Conservation (phyloP, 176 grass and related monocot species). For the Elymus sibiricus region DNA sequence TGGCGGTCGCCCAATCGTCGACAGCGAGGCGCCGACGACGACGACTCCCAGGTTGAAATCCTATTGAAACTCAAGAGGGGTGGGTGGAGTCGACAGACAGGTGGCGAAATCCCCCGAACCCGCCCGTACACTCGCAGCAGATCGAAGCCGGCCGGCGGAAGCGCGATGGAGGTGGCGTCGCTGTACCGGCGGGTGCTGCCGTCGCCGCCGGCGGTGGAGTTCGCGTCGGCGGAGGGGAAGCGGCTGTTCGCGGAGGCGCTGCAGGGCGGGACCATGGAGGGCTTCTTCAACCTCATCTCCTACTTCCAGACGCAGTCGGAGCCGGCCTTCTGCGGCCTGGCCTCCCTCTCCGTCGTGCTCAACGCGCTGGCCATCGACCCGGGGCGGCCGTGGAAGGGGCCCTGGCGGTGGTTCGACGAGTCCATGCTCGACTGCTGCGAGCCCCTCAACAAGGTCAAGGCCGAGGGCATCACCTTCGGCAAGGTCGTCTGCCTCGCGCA, state of each 20-base stretch:
- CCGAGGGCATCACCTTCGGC: constrained; percentile 70
- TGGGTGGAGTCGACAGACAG: not conserved
- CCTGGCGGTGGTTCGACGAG: constrained; percentile 98
- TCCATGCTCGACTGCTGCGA: constrained; percentile 98
- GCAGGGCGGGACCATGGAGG: constrained; percentile 72
- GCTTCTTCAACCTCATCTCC: constrained; percentile 74
- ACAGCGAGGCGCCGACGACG: not conserved
- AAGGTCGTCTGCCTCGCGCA: constrained; percentile 88
- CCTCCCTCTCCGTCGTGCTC: constrained; percentile 72
- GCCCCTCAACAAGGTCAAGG: constrained; percentile 73
- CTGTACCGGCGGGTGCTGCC: constrained; percentile 77
- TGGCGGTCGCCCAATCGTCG: not conserved
- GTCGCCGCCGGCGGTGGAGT: constrained; percentile 86
- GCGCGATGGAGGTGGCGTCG: constrained; percentile 46
- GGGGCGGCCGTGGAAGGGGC: constrained; percentile 62
- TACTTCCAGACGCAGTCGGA: constrained; percentile 88
- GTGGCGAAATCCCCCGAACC: not conserved
- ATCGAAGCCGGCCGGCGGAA: not conserved
- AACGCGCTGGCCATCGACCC: constrained; percentile 91
- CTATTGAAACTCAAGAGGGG: not conserved
- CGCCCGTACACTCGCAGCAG: not conserved
- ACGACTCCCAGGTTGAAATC: not conserved
- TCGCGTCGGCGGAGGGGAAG: constrained; percentile 79
- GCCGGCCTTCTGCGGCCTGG: constrained; percentile 83
- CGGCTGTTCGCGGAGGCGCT: constrained; percentile 65